These are phyloP conservation scores for Hyphopichia wangnamkhiaoensis DNA, from an alignment of 1,139 yeast species.

Conservation along the genomic window DNA sequence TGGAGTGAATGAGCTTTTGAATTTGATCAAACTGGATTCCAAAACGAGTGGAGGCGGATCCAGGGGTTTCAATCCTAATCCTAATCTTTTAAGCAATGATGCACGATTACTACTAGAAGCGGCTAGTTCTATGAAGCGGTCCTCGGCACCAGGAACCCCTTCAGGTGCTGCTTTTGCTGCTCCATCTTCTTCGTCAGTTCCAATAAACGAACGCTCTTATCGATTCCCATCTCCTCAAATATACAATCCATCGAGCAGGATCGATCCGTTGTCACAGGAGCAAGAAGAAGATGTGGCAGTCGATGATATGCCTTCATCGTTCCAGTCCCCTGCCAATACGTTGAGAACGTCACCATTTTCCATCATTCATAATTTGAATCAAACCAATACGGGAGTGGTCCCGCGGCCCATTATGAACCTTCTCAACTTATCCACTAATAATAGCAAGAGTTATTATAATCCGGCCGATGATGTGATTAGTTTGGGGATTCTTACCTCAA, in stretches of 20 bases:
- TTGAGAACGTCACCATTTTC: conserved; percentile 53
- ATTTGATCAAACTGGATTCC: conserved; percentile 7
- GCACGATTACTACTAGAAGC: conserved; percentile 29
- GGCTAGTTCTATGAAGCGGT: conserved; percentile 24
- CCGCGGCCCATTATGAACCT: conserved; percentile 50
- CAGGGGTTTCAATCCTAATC: not conserved
- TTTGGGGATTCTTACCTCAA: conserved; percentile 49
- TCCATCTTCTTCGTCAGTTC: not conserved
- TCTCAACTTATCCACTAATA: conserved; percentile 25
- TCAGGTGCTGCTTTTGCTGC: conserved; percentile 1
- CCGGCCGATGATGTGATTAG: conserved; percentile 43
- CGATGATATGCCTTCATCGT: conserved; percentile 20
- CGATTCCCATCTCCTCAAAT: conserved; percentile 2
- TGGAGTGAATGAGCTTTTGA: conserved; percentile 35
- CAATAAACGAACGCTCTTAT: not conserved
- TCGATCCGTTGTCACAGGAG: not conserved
- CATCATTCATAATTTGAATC: conserved; percentile 39
- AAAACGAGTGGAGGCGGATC: too few species aligned
- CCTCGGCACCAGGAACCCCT: conserved; percentile 8
- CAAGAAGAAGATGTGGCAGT: conserved; percentile 8
- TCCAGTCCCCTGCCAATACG: conserved; percentile 43
- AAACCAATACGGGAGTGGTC: conserved; percentile 26
- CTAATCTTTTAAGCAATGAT: conserved; percentile 17
- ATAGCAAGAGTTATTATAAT: conserved; percentile 6
- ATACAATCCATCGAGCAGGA: conserved; percentile 2